phyloP scores from a whole-genome alignment of 192 early-diverging fungal genomes.

The Coemansia aciculifera region DNA sequence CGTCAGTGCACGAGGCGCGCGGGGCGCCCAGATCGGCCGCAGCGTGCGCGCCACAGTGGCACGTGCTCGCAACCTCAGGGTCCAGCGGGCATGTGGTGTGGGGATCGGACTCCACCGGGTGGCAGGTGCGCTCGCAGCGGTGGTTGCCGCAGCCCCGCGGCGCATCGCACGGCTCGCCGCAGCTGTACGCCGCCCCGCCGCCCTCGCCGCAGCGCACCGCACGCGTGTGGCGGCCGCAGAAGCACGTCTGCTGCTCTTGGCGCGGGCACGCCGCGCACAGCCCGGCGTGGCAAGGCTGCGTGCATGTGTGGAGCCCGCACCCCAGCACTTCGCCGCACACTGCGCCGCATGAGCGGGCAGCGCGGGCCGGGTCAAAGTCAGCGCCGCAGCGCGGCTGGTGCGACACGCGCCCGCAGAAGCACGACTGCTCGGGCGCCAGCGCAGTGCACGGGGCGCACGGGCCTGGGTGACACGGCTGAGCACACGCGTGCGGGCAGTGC shows the following conservation, averaged over 20 bases:
- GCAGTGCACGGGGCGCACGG: constrained; percentile 90
- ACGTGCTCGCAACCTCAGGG: constrained; percentile 22
- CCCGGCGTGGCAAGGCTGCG: constrained; percentile 68
- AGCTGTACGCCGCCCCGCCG: constrained; percentile 20
- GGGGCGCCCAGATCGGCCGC: constrained; percentile 20
- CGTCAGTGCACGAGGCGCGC: constrained; percentile 43
- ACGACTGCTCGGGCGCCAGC: constrained; percentile 70
- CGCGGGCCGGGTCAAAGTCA: constrained; percentile 67
- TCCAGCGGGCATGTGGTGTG: constrained; percentile 40
- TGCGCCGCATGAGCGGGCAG: constrained; percentile 66
- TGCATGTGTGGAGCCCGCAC: constrained; percentile 71
- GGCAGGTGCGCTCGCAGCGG: constrained; percentile 62
- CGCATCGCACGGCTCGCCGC: constrained; percentile 29
- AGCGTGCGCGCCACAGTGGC: constrained; percentile 38
- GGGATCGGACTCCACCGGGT: constrained; percentile 21
- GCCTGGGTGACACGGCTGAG: constrained; percentile 87
- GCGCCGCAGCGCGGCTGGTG: constrained; percentile 70
- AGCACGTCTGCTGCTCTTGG: constrained; percentile 61
- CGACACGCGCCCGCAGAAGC: constrained; percentile 78
- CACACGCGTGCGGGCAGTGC: constrained; percentile 77
- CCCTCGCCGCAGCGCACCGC: constrained; percentile 57
- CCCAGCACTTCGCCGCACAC: constrained; percentile 68
- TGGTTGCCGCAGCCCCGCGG: constrained; percentile 64
- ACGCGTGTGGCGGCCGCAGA: constrained; percentile 66
- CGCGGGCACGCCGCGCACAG: constrained; percentile 65